These are phyloP conservation scores for Leccinum pachyderme DNA, from an alignment of 1,284 basidiomycete genomes.

Conservation along the genomic window DNA sequence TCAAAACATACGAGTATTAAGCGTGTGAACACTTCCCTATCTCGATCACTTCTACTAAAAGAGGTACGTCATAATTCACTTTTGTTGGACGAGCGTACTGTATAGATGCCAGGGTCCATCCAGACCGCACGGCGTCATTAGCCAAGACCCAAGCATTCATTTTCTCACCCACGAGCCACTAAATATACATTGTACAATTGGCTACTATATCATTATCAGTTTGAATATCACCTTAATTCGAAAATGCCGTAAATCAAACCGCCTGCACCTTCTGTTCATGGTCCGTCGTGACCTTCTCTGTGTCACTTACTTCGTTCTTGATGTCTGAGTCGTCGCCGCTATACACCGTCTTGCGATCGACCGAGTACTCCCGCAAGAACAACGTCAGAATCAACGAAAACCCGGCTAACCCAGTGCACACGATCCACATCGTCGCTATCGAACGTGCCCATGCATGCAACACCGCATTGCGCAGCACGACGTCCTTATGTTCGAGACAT, in stretches of 20 bases:
- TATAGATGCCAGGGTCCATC: too few relatives aligned
- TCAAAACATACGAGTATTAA: too few relatives aligned
- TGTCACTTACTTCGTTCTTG: slow-evolving; percentile 5
- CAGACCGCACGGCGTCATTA: too few relatives aligned
- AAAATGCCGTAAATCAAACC: background rate
- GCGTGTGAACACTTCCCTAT: too few relatives aligned
- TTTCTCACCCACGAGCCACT: too few relatives aligned
- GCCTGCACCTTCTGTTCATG: background rate
- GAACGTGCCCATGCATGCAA: slow-evolving; percentile 69
- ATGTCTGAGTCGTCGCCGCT: slow-evolving; percentile 28
- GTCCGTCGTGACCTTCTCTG: background rate
- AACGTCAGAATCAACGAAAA: slow-evolving; percentile 54
- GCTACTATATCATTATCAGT: too few relatives aligned
- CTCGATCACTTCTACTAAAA: too few relatives aligned
- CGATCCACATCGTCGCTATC: slow-evolving; percentile 71
- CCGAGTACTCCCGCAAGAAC: slow-evolving; percentile 58
- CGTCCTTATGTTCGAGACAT: slow-evolving; percentile 39
- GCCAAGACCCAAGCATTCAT: too few relatives aligned
- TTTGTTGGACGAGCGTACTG: too few relatives aligned
- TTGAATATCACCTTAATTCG: background rate
- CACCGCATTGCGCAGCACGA: slow-evolving; percentile 45
- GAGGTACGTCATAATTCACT: too few relatives aligned
- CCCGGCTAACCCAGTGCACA: slow-evolving; percentile 57
- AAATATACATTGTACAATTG: too few relatives aligned
- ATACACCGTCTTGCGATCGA: slow-evolving; percentile 51